Base-by-base conservation (phyloP, 2,329 filamentous ascomycete genomes). In the Chaetothyriales sp. region DNA sequence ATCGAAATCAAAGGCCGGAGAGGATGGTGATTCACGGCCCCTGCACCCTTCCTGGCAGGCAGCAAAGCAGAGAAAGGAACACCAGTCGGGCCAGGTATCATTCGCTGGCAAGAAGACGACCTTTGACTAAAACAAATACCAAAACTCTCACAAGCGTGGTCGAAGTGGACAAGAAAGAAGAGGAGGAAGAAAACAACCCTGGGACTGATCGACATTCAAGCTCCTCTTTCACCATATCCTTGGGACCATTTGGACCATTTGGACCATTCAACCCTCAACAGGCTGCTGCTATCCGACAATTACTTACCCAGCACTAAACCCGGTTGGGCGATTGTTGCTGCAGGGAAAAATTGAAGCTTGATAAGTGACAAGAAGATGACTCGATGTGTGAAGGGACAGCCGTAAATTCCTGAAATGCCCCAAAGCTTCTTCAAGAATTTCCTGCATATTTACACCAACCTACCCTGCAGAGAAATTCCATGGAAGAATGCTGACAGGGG, bases 1-100 rank as follows among this genome's bases (percentile, higher is more conserved):
- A 25, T 25, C 22, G 22, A 25, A 25, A 25, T 25, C 22, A 6
- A 58, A 53, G 18, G 43, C 18, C 18, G 48, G 56, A 42, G 56
- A 66, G 53, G 22, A 25, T 25, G 22, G 6, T 25, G 74, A 79
- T 52, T 64, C 67, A 43, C 76, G 76, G 8, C 65, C 74, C 5
- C 57, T 82, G 58, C 79, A 83, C 72, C 79, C 79, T 18, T 80
- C 76, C 50, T 83, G 79, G 79, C 73, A 77, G 63, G 79, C 79
- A 5, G 77, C 76, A 26, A 78, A 75, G 67, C 71, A 71, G 60
- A 73, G 75, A 12, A 82, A 82, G 66, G 72, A 75, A 64, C 70
- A 71, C 62, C 45, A 45, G 26, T 66, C 70, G 53, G 70, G 70
- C 61, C 64, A 63, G 32, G 66, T 69, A 22, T 66, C 63, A 20